These are phyloP conservation scores for Chloromonas sp. DNA, from an alignment of 163 green algal genomes.

Conservation along the genomic window DNA sequence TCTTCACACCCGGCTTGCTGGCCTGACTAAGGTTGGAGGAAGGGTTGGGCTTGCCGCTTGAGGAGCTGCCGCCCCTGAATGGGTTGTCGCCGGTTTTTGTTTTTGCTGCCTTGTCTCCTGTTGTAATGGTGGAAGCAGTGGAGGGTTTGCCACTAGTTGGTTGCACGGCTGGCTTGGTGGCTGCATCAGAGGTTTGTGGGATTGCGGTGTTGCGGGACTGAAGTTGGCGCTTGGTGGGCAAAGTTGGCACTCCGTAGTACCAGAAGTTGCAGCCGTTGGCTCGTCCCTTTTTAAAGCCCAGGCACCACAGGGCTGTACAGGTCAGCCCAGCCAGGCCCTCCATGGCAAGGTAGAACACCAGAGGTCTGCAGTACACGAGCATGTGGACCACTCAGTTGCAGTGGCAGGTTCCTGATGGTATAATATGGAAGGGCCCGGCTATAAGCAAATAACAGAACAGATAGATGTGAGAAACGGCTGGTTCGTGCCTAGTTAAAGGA, in stretches of 20 bases:
- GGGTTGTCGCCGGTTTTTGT: too few relatives aligned
- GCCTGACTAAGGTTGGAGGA: too few relatives aligned
- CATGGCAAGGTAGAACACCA: conserved; percentile 13
- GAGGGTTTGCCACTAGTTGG: not conserved
- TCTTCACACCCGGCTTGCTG: too few relatives aligned
- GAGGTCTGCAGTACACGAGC: conserved; percentile 4
- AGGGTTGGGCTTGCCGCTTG: too few relatives aligned
- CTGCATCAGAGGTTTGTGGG: not conserved
- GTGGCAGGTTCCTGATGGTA: too few relatives aligned
- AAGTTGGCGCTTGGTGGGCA: not conserved
- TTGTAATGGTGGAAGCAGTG: not conserved
- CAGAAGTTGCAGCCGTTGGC: not conserved
- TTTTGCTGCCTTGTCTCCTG: not conserved
- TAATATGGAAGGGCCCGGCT: too few relatives aligned
- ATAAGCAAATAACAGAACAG: too few relatives aligned
- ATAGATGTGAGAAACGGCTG: not conserved
- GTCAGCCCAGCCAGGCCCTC: not conserved
- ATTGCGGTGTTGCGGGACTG: not conserved
- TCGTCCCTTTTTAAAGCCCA: not conserved
- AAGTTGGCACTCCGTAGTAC: not conserved
- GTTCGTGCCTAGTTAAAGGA: too few relatives aligned
- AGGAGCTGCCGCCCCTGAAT: too few relatives aligned
- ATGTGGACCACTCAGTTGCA: not conserved
- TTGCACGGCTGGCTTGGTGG: not conserved
- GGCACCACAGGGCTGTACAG: not conserved